Conservation (phyloP, 1,284 basidiomycete genomes). For the Anthracocystis panici-leucophaei region DNA sequence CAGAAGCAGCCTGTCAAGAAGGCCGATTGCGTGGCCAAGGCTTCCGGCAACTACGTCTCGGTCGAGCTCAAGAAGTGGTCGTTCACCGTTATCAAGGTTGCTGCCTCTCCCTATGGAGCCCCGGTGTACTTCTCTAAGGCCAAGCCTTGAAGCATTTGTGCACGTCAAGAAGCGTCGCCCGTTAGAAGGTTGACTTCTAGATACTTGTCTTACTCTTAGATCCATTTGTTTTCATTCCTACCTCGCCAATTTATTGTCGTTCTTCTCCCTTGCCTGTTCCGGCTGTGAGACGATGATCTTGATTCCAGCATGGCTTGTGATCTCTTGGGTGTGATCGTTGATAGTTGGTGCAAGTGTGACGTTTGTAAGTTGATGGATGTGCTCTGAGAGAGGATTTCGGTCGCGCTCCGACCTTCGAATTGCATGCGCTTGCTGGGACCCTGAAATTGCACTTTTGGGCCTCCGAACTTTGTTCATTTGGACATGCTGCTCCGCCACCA, state of each 20-base stretch:
- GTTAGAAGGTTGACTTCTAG: too few species aligned
- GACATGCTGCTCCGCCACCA: neutral
- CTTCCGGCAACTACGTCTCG: neutral
- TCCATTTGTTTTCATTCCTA: too few species aligned
- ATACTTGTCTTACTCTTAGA: too few species aligned
- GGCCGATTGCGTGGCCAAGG: constrained; percentile 15
- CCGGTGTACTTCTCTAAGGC: neutral
- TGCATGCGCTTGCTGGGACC: constrained; percentile 21
- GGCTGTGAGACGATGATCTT: too few species aligned
- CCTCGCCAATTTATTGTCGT: too few species aligned
- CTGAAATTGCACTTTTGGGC: constrained; percentile 10
- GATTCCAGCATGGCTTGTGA: too few species aligned
- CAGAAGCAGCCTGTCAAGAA: constrained; percentile 30
- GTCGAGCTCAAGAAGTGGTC: constrained; percentile 36
- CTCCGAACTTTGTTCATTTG: neutral
- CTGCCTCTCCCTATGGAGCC: too few species aligned
- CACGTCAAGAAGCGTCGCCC: too few species aligned
- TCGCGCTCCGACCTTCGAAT: constrained; percentile 16
- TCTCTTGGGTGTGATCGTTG: too few species aligned
- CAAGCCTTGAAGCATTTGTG: neutral
- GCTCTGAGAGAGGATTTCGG: neutral
- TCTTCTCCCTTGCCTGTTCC: too few species aligned
- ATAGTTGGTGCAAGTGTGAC: neutral
- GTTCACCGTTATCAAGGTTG: constrained; percentile 33
- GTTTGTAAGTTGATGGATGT: neutral